Conservation (phyloP, 2,329 filamentous ascomycete genomes). For the Harringtonia aguacate region DNA sequence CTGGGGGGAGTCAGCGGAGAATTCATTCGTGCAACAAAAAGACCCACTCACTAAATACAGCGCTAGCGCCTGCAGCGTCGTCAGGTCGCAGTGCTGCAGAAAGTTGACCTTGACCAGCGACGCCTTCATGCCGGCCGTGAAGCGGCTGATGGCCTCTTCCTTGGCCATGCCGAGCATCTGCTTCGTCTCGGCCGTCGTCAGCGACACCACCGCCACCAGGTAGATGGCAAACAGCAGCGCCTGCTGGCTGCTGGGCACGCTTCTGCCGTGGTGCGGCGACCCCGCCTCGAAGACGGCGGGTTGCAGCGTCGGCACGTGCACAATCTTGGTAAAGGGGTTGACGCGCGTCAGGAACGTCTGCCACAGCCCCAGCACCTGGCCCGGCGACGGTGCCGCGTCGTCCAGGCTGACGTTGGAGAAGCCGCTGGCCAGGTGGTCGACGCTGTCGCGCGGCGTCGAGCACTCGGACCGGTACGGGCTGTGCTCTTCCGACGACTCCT, state of each 20-base stretch:
- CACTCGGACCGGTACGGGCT: slow-evolving; percentile 32
- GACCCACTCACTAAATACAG: slow-evolving; percentile 38
- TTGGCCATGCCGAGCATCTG: slow-evolving; percentile 36
- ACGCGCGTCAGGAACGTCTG: slow-evolving; percentile 64
- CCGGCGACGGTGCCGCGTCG: slow-evolving; percentile 51
- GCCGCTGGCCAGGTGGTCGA: slow-evolving; percentile 20
- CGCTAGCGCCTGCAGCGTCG: slow-evolving; percentile 47
- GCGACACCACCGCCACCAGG: slow-evolving; percentile 45
- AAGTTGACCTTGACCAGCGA: slow-evolving; percentile 44
- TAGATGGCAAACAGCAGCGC: slow-evolving; percentile 58
- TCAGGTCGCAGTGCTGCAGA: slow-evolving; percentile 45
- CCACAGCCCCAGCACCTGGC: slow-evolving; percentile 63
- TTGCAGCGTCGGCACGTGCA: slow-evolving; percentile 62
- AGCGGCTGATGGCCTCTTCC: slow-evolving; percentile 38
- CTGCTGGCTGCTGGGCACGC: slow-evolving; percentile 46
- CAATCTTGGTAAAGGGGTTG: slow-evolving; percentile 61
- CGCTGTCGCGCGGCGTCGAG: slow-evolving; percentile 38
- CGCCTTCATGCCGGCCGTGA: slow-evolving; percentile 38
- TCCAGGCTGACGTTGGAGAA: slow-evolving; percentile 25
- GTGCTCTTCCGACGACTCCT: slow-evolving; percentile 35
- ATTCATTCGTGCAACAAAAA: no score
- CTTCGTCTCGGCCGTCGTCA: slow-evolving; percentile 44
- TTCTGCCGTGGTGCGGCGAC: slow-evolving; percentile 39
- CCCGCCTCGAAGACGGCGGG: slow-evolving; percentile 53
- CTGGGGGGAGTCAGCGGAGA: slow-evolving; percentile 19